Evolutionary conservation across 1,139 yeast genomes (phyloP), one percentile per base, ranked within the genome.

Genomic region (Hemisphaericaspora subhashii): DNA sequence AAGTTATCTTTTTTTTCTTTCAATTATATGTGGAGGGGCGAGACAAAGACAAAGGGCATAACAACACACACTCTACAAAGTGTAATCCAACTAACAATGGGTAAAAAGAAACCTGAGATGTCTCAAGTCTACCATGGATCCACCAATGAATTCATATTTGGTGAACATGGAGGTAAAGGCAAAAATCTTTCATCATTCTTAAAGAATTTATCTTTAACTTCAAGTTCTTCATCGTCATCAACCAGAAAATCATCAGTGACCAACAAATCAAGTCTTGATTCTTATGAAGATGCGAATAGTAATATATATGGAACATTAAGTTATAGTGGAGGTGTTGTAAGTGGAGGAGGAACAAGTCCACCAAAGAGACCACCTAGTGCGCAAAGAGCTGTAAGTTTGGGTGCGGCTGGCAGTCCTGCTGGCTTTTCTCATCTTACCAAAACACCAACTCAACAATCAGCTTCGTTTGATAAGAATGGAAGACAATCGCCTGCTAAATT

Each of bases 111-210:
- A 36, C 72, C 64, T 58, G 83, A 79, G 54, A 79, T 79, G 84
- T 73, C 80, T 17, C 84, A 79, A 61, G 72, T 78, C 34, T 78
- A 79, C 60, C 58, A 47, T 59, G 65, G 57, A 37, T 45, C 68
- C 41, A 62, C 57, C 47, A 79, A 77, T 47, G 89, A 82, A 57
- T 82, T 81, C 53, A 65, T 81, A 27, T 82, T 82, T 50, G 84
- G 83, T 25, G 86, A 81, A 50, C 71, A 74, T 38, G 89, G 87
- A 22, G 87, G 87, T 5, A 70, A 73, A 39, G 87, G 87, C 3
- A 79, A 79, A 42, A 74, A 81, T 31, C 68, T 81, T 24, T 69
- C 81, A 42, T 72, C 84, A 8, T 79, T 82, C 46, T 66, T 82
- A 38, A 75, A 70, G 56, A 71, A 80, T 35, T 54, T 78, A 25